These are phyloP conservation scores for Nyctanthes arbortristis DNA, from an alignment of 257 asterid species.

Conservation along the genomic window DNA sequence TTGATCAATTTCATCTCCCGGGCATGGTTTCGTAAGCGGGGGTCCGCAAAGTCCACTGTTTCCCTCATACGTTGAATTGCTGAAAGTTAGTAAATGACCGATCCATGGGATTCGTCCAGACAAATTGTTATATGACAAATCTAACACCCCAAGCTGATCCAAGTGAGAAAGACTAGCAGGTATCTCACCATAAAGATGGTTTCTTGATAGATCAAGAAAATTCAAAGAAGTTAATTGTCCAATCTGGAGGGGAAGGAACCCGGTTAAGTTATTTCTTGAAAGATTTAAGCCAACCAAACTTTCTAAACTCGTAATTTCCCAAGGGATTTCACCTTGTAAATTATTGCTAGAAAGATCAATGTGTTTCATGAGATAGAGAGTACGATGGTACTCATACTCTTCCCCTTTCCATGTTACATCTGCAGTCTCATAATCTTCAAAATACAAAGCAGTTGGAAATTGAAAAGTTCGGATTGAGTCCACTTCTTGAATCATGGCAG, in stretches of 20 bases:
- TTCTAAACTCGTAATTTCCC: slow-evolving; percentile 27
- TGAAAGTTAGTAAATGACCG: slow-evolving; percentile 20
- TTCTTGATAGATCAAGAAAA: slow-evolving; percentile 35
- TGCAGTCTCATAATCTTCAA: slow-evolving; percentile 21
- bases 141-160: slow-evolving; percentile 20
- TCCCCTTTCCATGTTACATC: slow-evolving; percentile 27
- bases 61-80: slow-evolving; percentile 20
- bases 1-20: neutral
- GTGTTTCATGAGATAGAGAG: slow-evolving; percentile 24
- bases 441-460: too few species aligned
- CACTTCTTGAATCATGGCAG: slow-evolving; percentile 29
- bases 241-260: too few species aligned
- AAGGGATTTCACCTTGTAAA: slow-evolving; percentile 36
- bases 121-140: slow-evolving; percentile 32
- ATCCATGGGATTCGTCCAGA: slow-evolving; percentile 34
- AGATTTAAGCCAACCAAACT: slow-evolving; percentile 31
- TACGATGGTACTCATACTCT: slow-evolving; percentile 1
- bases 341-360: slow-evolving; percentile 36
- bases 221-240: slow-evolving; percentile 26
- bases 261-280: slow-evolving; percentile 28
- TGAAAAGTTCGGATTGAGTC: too few species aligned
- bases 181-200: slow-evolving; percentile 33
- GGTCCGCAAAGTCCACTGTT: slow-evolving; percentile 25
- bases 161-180: slow-evolving; percentile 16
- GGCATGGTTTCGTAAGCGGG: slow-evolving; percentile 22